Evolutionary conservation across 2,329 filamentous ascomycete species (phyloP), one percentile per base, ranked within the genome.

Genomic region (Escovopsis weberi): DNA sequence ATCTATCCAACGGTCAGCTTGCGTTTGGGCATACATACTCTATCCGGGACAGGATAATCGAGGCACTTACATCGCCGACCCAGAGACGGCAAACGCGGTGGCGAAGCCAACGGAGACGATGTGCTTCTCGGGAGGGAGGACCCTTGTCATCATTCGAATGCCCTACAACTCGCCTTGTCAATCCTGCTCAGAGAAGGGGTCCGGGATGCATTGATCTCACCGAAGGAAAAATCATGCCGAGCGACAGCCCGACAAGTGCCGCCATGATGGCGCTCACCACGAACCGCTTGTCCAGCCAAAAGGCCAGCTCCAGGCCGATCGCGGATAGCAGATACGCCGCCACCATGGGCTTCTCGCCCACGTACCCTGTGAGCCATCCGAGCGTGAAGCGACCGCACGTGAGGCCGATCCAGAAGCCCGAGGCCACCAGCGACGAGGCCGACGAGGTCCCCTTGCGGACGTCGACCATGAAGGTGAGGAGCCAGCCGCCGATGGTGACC

Each of bases 281-380:
- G 56, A 88, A 85, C 42, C 80, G 72, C 0, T 84, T 83, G 0
- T 89, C 79, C 2, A 88, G 75, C 84, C 84, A 91, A 64, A 89
- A 84, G 33, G 88, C 60, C 1, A 89, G 69, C 51, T 85, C 74
- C 28, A 86, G 67, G 0, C 53, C 75, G 41, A 85, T 73, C 12
- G 74, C 71, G 9, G 79, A 55, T 4, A 72, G 53, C 7, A 89
- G 68, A 57, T 91, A 93, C 10, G 65, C 56, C 6, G 68, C 59
- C 41, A 82, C 72, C 34, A 78, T 72, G 12, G 73, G 55, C 56
- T 81, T 85, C 62, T 89, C 85, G 0, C 85, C 85, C 15, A 85
- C 65, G 2, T 70, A 65, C 2, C 80, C 78, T 1, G 85, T 93
- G 4, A 88, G 66, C 51, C 93, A 46, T 36, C 82, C 82, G 6